phyloP scores from a whole-genome alignment of 306 rosid genomes.

The Vigna radiata region DNA sequence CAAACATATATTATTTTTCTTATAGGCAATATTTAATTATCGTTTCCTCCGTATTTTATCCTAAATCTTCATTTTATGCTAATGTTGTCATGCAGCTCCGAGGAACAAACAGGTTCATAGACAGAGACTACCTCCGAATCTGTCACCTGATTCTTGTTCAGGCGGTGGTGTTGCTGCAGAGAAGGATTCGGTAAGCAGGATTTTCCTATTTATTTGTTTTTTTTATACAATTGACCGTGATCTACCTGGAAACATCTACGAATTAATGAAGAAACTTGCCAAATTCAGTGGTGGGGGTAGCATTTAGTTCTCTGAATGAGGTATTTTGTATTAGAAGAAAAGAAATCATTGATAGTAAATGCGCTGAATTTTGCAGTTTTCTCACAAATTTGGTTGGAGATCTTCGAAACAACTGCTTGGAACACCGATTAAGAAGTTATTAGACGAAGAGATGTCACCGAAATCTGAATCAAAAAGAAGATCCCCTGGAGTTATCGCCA shows the following conservation, averaged over 20 bases:
- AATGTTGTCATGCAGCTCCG: constrained; percentile 52
- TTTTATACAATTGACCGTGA: not conserved
- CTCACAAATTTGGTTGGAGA: constrained; percentile 63
- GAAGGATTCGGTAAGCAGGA: constrained; percentile 66
- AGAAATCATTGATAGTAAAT: constrained; percentile 24
- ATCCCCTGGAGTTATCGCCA: constrained; percentile 81
- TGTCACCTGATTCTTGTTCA: constrained; percentile 65
- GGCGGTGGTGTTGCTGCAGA: constrained; percentile 57
- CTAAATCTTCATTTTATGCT: constrained; percentile 41
- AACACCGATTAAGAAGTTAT: constrained; percentile 76
- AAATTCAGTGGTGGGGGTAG: not conserved
- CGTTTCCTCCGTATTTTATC: constrained; percentile 29
- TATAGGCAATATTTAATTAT: not conserved
- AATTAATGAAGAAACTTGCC: constrained; percentile 22
- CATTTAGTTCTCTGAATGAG: constrained; percentile 7
- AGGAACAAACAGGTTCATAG: constrained; percentile 59
- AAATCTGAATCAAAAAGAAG: constrained; percentile 70
- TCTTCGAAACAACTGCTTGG: constrained; percentile 65
- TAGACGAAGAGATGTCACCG: constrained; percentile 77
- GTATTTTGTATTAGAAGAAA: constrained; percentile 18
- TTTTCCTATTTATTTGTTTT: constrained; percentile 40
- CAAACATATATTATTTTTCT: not conserved
- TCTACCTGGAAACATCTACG: not conserved
- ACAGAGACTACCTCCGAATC: constrained; percentile 49
- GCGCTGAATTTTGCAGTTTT: constrained; percentile 61